phyloP scores from a whole-genome alignment of 768 basidiomycete genomes.

The Lentinula sp. region DNA sequence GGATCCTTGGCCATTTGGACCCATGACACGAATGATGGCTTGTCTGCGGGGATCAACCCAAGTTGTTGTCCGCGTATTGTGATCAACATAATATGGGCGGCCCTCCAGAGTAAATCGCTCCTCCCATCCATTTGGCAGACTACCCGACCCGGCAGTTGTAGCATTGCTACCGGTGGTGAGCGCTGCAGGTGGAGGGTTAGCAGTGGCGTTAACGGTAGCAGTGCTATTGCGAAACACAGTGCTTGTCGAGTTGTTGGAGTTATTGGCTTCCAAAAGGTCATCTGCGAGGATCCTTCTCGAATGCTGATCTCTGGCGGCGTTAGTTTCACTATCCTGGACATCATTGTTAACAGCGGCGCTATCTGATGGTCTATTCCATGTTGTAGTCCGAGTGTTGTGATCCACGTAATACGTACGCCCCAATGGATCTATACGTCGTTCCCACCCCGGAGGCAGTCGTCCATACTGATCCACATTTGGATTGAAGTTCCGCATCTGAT shows the following conservation, averaged over 20 bases:
- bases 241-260: slow-evolving; percentile 23
- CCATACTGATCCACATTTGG: slow-evolving; percentile 94
- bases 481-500: slow-evolving; percentile 80
- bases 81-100: slow-evolving; percentile 97
- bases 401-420: slow-evolving; percentile 98
- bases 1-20: slow-evolving; percentile 83
- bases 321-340: slow-evolving; percentile 71
- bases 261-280: slow-evolving; percentile 75
- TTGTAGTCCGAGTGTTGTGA: slow-evolving; percentile 95
- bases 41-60: slow-evolving; percentile 99
- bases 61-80: slow-evolving; percentile 99
- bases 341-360: slow-evolving; percentile 69
- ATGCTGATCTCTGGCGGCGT: slow-evolving; percentile 83
- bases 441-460: slow-evolving; percentile 88
- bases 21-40: slow-evolving; percentile 95
- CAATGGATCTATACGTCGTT: slow-evolving; percentile 93
- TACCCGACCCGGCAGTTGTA: slow-evolving; percentile 77
- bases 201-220: slow-evolving; percentile 25
- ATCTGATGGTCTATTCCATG: slow-evolving; percentile 90
- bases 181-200: slow-evolving; percentile 35
- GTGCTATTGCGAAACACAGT: slow-evolving; percentile 27
- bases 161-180: slow-evolving; percentile 43
- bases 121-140: slow-evolving; percentile 96
- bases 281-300: slow-evolving; percentile 79
- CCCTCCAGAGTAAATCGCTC: slow-evolving; percentile 98